A percentile compares a stretch with the other conserved stretches of the same genome.
Evolutionary conservation across 83 land plant species (phyloP).

Genomic region (Picea engelmannii): DNA sequence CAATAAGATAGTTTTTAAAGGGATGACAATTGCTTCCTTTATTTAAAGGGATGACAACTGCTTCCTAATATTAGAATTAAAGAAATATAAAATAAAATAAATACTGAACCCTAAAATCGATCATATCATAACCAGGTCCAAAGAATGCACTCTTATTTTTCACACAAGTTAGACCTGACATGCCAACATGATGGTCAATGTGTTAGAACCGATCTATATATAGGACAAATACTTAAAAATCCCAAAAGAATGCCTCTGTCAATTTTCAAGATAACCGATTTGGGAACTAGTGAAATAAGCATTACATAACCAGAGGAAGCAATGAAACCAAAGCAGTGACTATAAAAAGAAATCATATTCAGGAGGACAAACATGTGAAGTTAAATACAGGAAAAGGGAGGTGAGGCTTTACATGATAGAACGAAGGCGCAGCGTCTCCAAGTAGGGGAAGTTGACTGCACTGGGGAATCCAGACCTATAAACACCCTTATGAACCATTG

Average conservation of each 20-base stretch:
- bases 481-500: constrained; percentile 81
- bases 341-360: too few species aligned
- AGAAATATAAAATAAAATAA: too few species aligned
- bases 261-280: background rate
- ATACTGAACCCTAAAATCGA: background rate
- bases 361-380: background rate
- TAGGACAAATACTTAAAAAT: background rate
- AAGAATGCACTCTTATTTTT: background rate
- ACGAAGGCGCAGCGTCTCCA: constrained; percentile 64
- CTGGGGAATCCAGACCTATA: constrained; percentile 86
- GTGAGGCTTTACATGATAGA: constrained; percentile 36
- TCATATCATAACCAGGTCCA: background rate
- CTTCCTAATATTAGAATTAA: background rate
- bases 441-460: constrained; percentile 58
- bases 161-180: background rate
- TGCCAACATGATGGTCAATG: background rate
- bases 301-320: too few species aligned
- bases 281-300: background rate
- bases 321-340: too few species aligned
- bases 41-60: background rate
- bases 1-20: too few species aligned
- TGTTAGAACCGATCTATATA: background rate
- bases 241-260: background rate
- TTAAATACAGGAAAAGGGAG: too few species aligned
- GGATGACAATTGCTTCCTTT: too few species aligned